Evolutionary conservation across 140 eudicot genomes (phyloP).

Genomic region (Erigeron philadelphicus): DNA sequence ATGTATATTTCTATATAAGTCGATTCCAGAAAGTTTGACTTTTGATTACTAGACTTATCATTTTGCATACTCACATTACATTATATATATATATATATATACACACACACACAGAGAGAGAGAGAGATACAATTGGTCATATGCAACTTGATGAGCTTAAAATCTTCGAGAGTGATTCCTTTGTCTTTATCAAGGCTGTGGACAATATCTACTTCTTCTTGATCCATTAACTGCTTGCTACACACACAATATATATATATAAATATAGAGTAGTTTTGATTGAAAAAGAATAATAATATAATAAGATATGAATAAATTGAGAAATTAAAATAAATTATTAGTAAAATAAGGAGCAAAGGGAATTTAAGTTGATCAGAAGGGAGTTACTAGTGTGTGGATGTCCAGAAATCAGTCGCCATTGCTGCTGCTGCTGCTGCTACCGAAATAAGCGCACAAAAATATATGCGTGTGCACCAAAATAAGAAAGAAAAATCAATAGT

Average conservation of each 20-base stretch:
- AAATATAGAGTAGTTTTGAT: not conserved
- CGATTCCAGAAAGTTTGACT: slow-evolving; percentile 3
- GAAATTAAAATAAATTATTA: not conserved
- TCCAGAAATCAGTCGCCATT: slow-evolving; percentile 99
- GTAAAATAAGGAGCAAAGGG: not conserved
- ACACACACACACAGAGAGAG: not conserved
- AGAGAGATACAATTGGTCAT: slow-evolving; percentile 74
- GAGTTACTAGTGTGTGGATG: slow-evolving; percentile 79
- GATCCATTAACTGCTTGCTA: slow-evolving; percentile 83
- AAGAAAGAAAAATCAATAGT: no score
- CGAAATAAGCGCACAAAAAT: not conserved
- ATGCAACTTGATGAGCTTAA: slow-evolving; percentile 89
- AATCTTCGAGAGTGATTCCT: slow-evolving; percentile 87
- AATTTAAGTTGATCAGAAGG: no score
- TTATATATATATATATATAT: no score
- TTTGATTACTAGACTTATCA: not conserved
- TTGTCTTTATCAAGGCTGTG: slow-evolving; percentile 72
- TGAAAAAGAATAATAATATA: not conserved
- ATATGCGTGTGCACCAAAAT: slow-evolving; percentile 17
- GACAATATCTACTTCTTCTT: slow-evolving; percentile 81
- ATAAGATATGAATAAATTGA: not conserved
- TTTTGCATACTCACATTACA: no score
- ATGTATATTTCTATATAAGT: not conserved
- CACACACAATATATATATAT: slow-evolving; percentile 6
- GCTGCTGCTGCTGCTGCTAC: not conserved